Base-by-base conservation (phyloP, 2,329 filamentous ascomycete species). In the Parastagonospora nodorum region DNA sequence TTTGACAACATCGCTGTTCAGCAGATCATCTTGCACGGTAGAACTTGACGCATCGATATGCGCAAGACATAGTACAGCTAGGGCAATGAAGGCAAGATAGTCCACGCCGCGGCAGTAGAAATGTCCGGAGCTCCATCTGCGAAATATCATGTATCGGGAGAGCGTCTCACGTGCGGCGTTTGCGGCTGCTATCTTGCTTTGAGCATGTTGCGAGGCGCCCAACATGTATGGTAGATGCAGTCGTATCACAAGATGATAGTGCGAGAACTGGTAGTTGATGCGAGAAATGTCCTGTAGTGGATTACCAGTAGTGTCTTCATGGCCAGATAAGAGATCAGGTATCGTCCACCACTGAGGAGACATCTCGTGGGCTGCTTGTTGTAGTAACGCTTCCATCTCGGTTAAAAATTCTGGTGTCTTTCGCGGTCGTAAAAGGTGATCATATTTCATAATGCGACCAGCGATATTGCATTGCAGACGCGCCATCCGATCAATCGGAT, bases 401-500 rank as follows among this genome's bases (percentile, higher is more conserved):
- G 58, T 2, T 69, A 73, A 16, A 8, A 24, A 8, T 5, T 24
- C 8, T 15, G 12, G n/a, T 7, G 8, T 14, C 12, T n/a, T 8
- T 8, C n/a, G n/a, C 10, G 12, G 14, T 1, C 15, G 2, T 29
- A 9, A 8, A 4, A 5, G 8, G 2, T 27, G 10, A 8, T 24
- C 11, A 4, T 9, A 73, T 42, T 74, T 64, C 1, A 78, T 53
- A 10, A 81, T 76, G 2, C 63, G 66, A 8, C 58, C 68, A 4
- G 71, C 69, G 11, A 76, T 64, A 12, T 64, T 59, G 14, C 55
- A 61, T 10, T 74, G 63, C 31, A 69, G 51, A 1, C 70, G 64
- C 38, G 74, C 69, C n/a, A 77, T 56, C 4, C 58, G 52, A 1
- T 66, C 67, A 5, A 66, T 37, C 1, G 71, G 63, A 5, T 62